Evolutionary conservation across 176 grass and related monocot genomes (phyloP), one percentile per base, ranked within the genome.

Genomic region (Lolium rigidum): DNA sequence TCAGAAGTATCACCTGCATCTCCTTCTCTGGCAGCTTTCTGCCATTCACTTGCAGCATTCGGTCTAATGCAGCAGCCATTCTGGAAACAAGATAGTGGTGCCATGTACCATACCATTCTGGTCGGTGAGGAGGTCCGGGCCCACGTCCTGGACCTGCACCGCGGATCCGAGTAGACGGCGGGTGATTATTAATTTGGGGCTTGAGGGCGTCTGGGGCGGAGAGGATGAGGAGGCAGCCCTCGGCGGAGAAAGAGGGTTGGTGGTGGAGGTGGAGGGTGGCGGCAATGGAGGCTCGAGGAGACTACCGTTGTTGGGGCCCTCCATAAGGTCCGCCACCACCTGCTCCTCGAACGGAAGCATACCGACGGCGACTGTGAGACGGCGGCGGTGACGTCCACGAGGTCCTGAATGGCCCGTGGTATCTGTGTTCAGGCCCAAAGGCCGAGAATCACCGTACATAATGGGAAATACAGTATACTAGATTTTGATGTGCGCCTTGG

Each of bases 11-110:
- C 79, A 95, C 95, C 93, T 93, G 91, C 89, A 92, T 93, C 83
- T 98, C 88, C 83, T 91, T 95, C 60, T 92, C 93, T 52, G 81
- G n/a, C n/a, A n/a, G n/a, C n/a, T n/a, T n/a, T n/a, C n/a, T n/a
- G n/a, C n/a, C n/a, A n/a, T n/a, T n/a, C n/a, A n/a, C n/a, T n/a
- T n/a, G 7, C 78, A 57, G 38, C 76, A 90, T 57, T 88, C 70
- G 91, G 87, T 77, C n/a, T n/a, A n/a, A 92, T 85, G 78, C 91
- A 98, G 38, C 78, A 52, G 18, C 91, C 93, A 98, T 92, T 90
- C 95, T 98, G 83, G 66, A 76, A 82, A 59, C 35, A 85, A 61
- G 37, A 80, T 54, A 75, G n/a, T 57, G 66, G 13, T 69, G 25
- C 37, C 21, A 61, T 48, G 66, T n/a, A n/a, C n/a, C n/a, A n/a